Percentiles rank a stretch among this genome's conserved stretches.
phyloP scores from a whole-genome alignment of 495 filamentous ascomycete genomes.

The Podospora pseudocomata region DNA sequence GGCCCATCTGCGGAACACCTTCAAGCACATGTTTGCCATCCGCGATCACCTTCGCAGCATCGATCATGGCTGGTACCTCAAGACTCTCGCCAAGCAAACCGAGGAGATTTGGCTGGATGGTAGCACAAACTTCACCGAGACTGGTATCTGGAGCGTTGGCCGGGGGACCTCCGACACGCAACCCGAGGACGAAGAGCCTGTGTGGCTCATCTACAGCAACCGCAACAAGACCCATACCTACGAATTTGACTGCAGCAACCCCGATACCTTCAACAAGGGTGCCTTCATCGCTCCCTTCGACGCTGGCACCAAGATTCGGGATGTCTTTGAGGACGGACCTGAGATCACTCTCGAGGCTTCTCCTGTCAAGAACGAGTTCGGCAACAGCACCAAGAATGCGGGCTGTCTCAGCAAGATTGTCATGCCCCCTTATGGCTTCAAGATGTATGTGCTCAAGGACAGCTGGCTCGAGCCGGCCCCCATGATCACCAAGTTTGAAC shows the following conservation, averaged over 20 bases:
- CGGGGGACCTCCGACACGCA: constrained; percentile 51
- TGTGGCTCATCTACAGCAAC: constrained; percentile 70
- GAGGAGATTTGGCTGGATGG: constrained; percentile 50
- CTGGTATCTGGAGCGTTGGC: constrained; percentile 64
- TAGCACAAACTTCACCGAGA: constrained; percentile 56
- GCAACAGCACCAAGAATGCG: constrained; percentile 34
- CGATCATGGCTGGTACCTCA: constrained; percentile 62
- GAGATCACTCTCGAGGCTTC: constrained; percentile 45
- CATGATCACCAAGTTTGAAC: constrained; percentile 62
- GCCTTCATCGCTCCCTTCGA: constrained; percentile 60
- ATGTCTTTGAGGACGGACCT: constrained; percentile 65
- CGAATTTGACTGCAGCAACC: constrained; percentile 56
- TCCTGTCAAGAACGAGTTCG: constrained; percentile 30
- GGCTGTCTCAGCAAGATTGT: constrained; percentile 56
- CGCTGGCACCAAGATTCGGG: constrained; percentile 55
- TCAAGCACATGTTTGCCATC: constrained; percentile 65
- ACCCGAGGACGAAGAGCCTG: constrained; percentile 49
- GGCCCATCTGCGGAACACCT: constrained; percentile 61
- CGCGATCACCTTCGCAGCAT: constrained; percentile 53
- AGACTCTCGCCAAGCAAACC: constrained; percentile 59
- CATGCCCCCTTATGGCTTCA: constrained; percentile 58
- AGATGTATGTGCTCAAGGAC: constrained; percentile 57
- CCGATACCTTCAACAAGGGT: constrained; percentile 9
- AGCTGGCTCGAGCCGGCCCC: constrained; percentile 53
- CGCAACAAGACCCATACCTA: constrained; percentile 54